Percentiles rank a stretch among this genome's conserved stretches.
These are phyloP conservation scores for Penicillium arizonense DNA, from an alignment of 495 filamentous ascomycete species.

Conservation along the genomic window DNA sequence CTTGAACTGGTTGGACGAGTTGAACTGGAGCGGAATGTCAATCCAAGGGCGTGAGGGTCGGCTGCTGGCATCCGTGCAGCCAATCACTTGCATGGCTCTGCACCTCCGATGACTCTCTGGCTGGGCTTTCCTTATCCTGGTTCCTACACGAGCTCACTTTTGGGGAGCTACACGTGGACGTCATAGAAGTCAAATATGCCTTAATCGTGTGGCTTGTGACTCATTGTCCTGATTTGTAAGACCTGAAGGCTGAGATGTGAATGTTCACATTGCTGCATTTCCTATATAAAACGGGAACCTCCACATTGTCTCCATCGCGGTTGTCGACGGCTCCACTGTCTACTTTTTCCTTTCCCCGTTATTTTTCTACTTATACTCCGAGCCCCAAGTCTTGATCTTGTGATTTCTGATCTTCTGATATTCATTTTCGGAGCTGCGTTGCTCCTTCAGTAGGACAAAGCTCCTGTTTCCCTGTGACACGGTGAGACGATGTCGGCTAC, in stretches of 20 bases:
- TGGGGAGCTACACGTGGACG: not conserved
- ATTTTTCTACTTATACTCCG: not conserved
- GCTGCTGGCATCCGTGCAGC: slow-evolving; percentile 1
- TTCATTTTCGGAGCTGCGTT: not conserved
- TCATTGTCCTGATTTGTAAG: slow-evolving; percentile 1
- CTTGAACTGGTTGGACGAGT: not conserved
- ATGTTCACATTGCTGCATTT: slow-evolving; percentile 3
- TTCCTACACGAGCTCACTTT: not conserved
- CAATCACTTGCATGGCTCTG: slow-evolving; percentile 9
- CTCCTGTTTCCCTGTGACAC: not conserved
- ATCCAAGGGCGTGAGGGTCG: slow-evolving; percentile 26
- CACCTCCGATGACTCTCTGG: slow-evolving; percentile 7
- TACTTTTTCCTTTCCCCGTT: slow-evolving; percentile 13
- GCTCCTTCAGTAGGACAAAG: not conserved
- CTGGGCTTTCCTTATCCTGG: slow-evolving; percentile 1
- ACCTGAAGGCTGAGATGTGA: not conserved
- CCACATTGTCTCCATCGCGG: slow-evolving; percentile 15
- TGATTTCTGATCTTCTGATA: not conserved
- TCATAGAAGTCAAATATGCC: not conserved
- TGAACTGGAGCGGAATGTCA: slow-evolving; percentile 22
- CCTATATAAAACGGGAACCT: slow-evolving; percentile 14
- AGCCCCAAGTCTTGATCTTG: too few relatives aligned
- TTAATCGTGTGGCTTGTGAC: slow-evolving; percentile 1
- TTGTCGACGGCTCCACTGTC: slow-evolving; percentile 31
- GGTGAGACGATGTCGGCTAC: slow-evolving; percentile 15